Evolutionary conservation across 179 eudicot genomes (phyloP).

Genomic region (Beta corolliflora): DNA sequence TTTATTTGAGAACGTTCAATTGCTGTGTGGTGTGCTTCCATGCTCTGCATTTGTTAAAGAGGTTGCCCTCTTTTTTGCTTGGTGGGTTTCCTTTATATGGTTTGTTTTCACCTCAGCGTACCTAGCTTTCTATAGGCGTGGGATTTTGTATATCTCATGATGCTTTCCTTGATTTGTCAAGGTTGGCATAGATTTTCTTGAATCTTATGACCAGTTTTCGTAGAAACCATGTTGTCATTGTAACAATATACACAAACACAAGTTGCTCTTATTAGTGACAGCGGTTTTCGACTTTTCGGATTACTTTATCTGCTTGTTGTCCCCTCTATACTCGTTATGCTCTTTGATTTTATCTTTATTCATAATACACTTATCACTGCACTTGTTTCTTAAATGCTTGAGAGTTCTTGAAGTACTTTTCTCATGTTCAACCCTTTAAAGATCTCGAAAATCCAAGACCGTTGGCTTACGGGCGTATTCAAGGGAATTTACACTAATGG

Average conservation of each 20-base stretch:
- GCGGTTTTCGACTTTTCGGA: conserved; percentile 26
- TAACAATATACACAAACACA: conserved; percentile 29
- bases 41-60: conserved; percentile 63
- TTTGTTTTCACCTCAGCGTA: conserved; percentile 53
- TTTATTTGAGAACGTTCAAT: conserved; percentile 43
- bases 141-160: conserved; percentile 76
- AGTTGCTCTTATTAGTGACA: conserved; percentile 15
- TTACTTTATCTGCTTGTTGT: neutral
- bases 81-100: conserved; percentile 92
- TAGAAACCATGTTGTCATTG: conserved; percentile 35
- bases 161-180: conserved; percentile 19
- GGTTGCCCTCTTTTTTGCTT: conserved; percentile 69
- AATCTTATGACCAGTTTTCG: conserved; percentile 15
- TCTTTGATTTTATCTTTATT: neutral
- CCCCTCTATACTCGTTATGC: neutral
- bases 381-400: neutral
- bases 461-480: neutral
- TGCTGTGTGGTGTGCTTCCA: conserved; percentile 45
- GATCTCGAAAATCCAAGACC: neutral
- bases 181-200: conserved; percentile 3
- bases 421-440: neutral
- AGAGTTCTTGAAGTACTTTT: conserved; percentile 1
- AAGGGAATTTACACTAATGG: too few species aligned
- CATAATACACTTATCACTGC: neutral
- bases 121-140: conserved; percentile 76